These are phyloP conservation scores for Pascua guehoae DNA, from an alignment of 1,284 basidiomycete genomes.

Conservation along the genomic window DNA sequence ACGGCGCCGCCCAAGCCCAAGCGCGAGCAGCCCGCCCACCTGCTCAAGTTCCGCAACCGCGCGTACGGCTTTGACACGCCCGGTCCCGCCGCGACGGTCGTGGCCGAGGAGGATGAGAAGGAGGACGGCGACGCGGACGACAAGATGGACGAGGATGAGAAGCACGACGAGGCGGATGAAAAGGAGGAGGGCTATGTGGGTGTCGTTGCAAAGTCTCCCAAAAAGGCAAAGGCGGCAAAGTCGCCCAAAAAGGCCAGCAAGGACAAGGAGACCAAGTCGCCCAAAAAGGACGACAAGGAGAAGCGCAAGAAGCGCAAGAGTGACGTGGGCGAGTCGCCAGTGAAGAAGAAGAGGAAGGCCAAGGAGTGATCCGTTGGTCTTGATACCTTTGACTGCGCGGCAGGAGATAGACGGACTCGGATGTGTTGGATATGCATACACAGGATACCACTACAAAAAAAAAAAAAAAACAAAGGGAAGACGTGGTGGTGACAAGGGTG, in stretches of 20 bases:
- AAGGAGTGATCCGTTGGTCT: slow-evolving; percentile 16
- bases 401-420: neutral
- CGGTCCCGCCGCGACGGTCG: slow-evolving; percentile 22
- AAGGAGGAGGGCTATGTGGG: slow-evolving; percentile 2
- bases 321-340: slow-evolving; percentile 18
- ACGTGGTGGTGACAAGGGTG: no score
- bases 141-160: neutral
- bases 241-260: slow-evolving; percentile 6
- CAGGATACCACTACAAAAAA: neutral
- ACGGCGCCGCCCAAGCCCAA: slow-evolving; percentile 18
- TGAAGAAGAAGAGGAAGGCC: slow-evolving; percentile 37
- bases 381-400: neutral
- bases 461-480: no score
- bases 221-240: slow-evolving; percentile 6
- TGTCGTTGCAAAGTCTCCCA: neutral
- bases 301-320: slow-evolving; percentile 25
- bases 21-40: slow-evolving; percentile 33
- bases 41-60: slow-evolving; percentile 43
- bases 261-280: slow-evolving; percentile 1
- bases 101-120: neutral
- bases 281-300: slow-evolving; percentile 13
- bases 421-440: slow-evolving; percentile 1
- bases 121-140: neutral
- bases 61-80: slow-evolving; percentile 37
- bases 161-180: neutral